phyloP scores from a whole-genome alignment of 2,329 filamentous ascomycete species.

The Celoporthe dispersa region DNA sequence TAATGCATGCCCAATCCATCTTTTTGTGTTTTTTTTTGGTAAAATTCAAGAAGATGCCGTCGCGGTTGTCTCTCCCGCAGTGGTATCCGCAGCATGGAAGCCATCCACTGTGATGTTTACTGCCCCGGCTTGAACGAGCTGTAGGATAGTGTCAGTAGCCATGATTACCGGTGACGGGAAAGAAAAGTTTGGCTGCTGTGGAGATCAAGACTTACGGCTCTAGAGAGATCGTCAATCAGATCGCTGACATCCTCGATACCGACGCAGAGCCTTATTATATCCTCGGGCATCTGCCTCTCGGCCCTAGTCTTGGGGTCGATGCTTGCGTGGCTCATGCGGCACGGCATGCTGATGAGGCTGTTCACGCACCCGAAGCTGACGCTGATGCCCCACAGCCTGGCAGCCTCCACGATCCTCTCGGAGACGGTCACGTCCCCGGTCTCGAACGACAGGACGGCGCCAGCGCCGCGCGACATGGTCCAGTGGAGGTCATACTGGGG shows the following conservation, averaged over 20 bases:
- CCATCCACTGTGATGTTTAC: constrained; percentile 85
- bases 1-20: not conserved
- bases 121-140: constrained; percentile 93
- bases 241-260: constrained; percentile 94
- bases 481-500: constrained; percentile 96
- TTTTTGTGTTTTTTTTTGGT: not conserved
- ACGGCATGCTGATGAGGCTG: constrained; percentile 98
- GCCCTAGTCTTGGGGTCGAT: constrained; percentile 93
- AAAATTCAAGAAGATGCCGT: constrained; percentile 16
- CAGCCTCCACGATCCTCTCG: constrained; percentile 92
- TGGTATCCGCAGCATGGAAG: constrained; percentile 63
- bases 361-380: constrained; percentile 99
- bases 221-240: constrained; percentile 87
- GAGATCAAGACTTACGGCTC: constrained; percentile 83
- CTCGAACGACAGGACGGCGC: constrained; percentile 94
- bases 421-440: constrained; percentile 84
- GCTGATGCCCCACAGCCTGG: constrained; percentile 90
- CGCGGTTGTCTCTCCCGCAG: constrained; percentile 47
- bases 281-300: constrained; percentile 92
- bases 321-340: constrained; percentile 98
- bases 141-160: constrained; percentile 17
- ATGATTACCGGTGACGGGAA: not conserved
- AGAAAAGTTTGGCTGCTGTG: not conserved
- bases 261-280: constrained; percentile 93
- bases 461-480: constrained; percentile 92